Evolutionary conservation across 148 eudicot genomes (phyloP).

Genomic region (Amaranthus cruentus): DNA sequence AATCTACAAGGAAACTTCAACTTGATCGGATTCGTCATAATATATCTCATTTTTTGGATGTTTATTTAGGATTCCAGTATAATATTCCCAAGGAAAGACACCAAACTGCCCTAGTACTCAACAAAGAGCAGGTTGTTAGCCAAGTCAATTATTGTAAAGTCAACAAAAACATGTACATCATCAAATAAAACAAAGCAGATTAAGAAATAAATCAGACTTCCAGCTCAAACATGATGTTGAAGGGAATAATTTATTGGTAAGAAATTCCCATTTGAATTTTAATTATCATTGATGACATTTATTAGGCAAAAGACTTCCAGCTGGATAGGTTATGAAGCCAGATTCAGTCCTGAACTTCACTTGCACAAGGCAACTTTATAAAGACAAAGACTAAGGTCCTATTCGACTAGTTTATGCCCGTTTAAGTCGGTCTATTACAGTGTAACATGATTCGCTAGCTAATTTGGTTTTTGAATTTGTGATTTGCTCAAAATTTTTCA

Average conservation of each 20-base stretch:
- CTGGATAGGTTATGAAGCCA: slow-evolving; percentile 6
- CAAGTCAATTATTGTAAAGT: slow-evolving; percentile 22
- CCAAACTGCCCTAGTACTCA: slow-evolving; percentile 12
- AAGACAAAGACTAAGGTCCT: background rate
- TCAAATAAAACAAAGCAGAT: background rate
- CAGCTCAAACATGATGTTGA: slow-evolving; percentile 11
- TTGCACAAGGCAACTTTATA: too few relatives aligned
- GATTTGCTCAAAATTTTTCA: too few relatives aligned
- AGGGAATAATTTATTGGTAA: slow-evolving; percentile 1
- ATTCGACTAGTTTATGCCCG: background rate
- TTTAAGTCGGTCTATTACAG: too few relatives aligned
- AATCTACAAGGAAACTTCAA: slow-evolving; percentile 13
- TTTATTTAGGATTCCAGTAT: slow-evolving; percentile 11
- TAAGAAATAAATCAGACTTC: slow-evolving; percentile 22
- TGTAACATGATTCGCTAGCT: too few relatives aligned
- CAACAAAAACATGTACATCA: slow-evolving; percentile 18
- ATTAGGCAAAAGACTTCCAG: slow-evolving; percentile 17
- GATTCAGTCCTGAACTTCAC: background rate
- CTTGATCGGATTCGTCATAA: background rate
- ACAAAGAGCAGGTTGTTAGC: slow-evolving; percentile 19
- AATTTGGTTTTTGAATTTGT: too few relatives aligned
- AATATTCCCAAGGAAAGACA: slow-evolving; percentile 14
- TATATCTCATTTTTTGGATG: background rate
- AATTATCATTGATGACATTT: slow-evolving; percentile 11
- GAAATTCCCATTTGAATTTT: slow-evolving; percentile 16